Percentiles rank a stretch among this genome's conserved stretches.
Conservation (phyloP, 495 filamentous ascomycete genomes). For the Saxispiralis lemnorum region DNA sequence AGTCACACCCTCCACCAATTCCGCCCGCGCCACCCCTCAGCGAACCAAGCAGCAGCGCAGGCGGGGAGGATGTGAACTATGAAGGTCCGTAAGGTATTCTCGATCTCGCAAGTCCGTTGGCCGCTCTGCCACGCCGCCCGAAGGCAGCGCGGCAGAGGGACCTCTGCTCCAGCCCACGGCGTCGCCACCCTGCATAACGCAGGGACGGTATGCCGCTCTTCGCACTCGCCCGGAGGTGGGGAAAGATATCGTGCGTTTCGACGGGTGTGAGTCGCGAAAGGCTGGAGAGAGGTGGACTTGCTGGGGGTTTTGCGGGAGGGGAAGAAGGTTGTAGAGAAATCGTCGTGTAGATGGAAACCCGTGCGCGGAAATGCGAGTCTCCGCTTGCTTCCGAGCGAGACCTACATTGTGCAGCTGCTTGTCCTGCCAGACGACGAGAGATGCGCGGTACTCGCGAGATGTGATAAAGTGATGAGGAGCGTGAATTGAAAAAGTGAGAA, state of each 20-base stretch:
- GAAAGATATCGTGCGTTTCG: not conserved
- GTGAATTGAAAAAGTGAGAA: too few species aligned
- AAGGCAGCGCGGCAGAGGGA: not conserved
- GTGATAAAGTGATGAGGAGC: too few species aligned
- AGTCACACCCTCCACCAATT: not conserved
- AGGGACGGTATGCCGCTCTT: not conserved
- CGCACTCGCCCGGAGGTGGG: not conserved
- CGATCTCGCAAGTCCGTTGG: conserved; percentile 1
- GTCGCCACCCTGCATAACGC: conserved; percentile 1
- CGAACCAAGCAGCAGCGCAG: not conserved
- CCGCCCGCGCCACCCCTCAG: not conserved
- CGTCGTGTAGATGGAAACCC: not conserved
- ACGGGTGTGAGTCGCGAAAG: not conserved
- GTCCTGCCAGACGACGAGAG: too few species aligned
- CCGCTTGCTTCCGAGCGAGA: not conserved
- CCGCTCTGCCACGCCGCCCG: not conserved
- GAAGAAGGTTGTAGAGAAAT: not conserved
- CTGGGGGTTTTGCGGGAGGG: not conserved
- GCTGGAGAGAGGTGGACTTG: conserved; percentile 3
- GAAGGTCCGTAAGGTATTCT: conserved; percentile 1
- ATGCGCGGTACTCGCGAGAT: too few species aligned
- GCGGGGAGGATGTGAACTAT: conserved; percentile 1
- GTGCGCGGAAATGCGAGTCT: not conserved
- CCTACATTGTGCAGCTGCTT: not conserved
- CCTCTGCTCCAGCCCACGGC: conserved; percentile 1